A percentile compares a stretch with the other conserved stretches of the same genome.
These are phyloP conservation scores for Lentinula detonsa DNA, from an alignment of 768 basidiomycete genomes.

Conservation along the genomic window DNA sequence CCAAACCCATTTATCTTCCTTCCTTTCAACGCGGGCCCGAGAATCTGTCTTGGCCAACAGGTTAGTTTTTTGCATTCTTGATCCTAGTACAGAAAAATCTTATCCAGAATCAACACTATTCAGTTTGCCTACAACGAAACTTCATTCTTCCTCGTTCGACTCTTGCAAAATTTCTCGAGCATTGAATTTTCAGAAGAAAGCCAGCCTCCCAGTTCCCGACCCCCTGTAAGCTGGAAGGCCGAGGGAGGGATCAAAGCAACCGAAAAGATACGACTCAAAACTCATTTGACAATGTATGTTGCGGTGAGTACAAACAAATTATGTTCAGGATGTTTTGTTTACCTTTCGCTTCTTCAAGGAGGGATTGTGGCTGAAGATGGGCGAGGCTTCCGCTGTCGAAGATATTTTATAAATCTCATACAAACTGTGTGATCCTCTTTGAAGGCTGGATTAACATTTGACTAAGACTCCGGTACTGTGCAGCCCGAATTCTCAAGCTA, in stretches of 20 bases:
- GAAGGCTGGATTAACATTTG: too few species aligned
- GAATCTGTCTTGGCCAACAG: constrained; percentile 45
- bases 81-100: too few species aligned
- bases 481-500: too few species aligned
- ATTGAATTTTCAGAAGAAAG: constrained; percentile 39
- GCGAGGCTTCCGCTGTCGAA: constrained; percentile 10
- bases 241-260: constrained; percentile 30
- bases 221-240: constrained; percentile 40
- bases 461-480: too few species aligned
- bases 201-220: constrained; percentile 32
- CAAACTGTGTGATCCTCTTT: too few species aligned
- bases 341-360: constrained; percentile 13
- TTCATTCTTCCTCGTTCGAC: constrained; percentile 56
- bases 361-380: constrained; percentile 30
- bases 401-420: not conserved
- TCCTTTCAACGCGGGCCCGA: constrained; percentile 47
- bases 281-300: constrained; percentile 51
- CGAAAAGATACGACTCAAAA: constrained; percentile 40
- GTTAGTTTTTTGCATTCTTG: not conserved
- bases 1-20: constrained; percentile 50
- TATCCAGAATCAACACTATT: not conserved
- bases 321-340: not conserved
- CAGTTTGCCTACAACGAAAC: constrained; percentile 63
- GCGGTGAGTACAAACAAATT: constrained; percentile 26
- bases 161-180: constrained; percentile 48